phyloP scores from a whole-genome alignment of 495 filamentous ascomycete species.

The Chaetomium tenue region DNA sequence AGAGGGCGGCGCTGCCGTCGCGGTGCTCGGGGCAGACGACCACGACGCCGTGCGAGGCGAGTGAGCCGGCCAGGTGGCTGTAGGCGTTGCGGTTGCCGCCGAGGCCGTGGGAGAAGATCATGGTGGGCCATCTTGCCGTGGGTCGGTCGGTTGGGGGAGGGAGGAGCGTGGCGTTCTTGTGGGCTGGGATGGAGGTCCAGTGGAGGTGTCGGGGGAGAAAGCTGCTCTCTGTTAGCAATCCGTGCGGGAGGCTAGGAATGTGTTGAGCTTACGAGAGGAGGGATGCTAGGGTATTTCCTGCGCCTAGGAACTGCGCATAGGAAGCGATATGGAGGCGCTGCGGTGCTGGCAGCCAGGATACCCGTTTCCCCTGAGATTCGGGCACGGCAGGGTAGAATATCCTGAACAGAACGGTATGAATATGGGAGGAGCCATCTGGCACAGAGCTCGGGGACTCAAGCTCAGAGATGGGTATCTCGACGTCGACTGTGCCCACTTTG shows the following conservation, averaged over 20 bases:
- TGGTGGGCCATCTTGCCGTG: conserved; percentile 63
- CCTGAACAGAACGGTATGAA: conserved; percentile 68
- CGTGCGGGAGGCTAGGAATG: not conserved
- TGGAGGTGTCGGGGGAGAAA: conserved; percentile 64
- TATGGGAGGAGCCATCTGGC: conserved; percentile 48
- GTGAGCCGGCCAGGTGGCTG: conserved; percentile 64
- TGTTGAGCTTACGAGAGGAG: conserved; percentile 55
- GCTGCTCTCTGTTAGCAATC: conserved; percentile 28
- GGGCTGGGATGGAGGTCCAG: conserved; percentile 58
- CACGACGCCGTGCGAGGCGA: conserved; percentile 72
- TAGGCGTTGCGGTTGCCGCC: conserved; percentile 74
- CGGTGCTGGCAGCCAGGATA: conserved; percentile 71
- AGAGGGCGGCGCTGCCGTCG: conserved; percentile 67
- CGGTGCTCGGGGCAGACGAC: conserved; percentile 75
- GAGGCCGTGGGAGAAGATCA: conserved; percentile 78
- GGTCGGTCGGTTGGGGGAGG: conserved; percentile 32
- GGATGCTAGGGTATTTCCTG: conserved; percentile 53
- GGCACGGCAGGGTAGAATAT: conserved; percentile 69
- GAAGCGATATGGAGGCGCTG: conserved; percentile 65
- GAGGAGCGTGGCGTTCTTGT: conserved; percentile 44
- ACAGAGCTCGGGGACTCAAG: conserved; percentile 51
- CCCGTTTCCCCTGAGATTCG: conserved; percentile 40
- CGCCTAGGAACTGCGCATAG: conserved; percentile 66
- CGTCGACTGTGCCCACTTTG: conserved; percentile 68
- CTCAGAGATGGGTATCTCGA: conserved; percentile 66